Evolutionary conservation across 495 filamentous ascomycete genomes (phyloP), one percentile per base, ranked within the genome.

Genomic region (Sabuloglossum arenarium): DNA sequence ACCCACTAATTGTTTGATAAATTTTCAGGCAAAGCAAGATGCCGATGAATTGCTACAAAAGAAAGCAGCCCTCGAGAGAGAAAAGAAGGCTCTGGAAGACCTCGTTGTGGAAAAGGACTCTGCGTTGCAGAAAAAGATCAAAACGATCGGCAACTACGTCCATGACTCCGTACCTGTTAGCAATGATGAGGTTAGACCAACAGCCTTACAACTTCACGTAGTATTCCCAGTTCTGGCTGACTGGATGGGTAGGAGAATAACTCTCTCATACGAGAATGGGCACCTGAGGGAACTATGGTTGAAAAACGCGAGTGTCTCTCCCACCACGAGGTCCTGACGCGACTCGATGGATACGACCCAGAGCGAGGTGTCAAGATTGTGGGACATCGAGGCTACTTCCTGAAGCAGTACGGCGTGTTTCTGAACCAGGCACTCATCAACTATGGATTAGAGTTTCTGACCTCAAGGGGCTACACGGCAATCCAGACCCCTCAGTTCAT

Each of bases 401-500:
- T 97, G 61, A 86, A 78, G 52, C 80, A 78, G 46, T 91, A 88
- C 73, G 91, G 91, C 39, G 79, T 95, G n/a, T 93, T 94, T 69
- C 77, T 98, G 39, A 91, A 90, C 67, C 79, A 86, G 60, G 91
- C 91, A 5, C 71, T 97, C 34, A 79, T 95, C 63, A 94, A 94
- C 68, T 98, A 95, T 64, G 91, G 89, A 29, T 70, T 95, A 53
- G 84, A 94, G 65, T 96, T 94, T 66, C 77, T 97, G 19, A 76
- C 76, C 66, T 68, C 69, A 66, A 71, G 80, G 70, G 75, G 85
- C 14, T 97, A 93, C 69, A 88, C 74, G n/a, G 80, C 87, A 1
- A 83, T 91, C 55, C 87, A 94, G 65, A 86, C 90, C 11, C 91
- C 91, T 1, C 88, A 88, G 60, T 94, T 98, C 72, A 97, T 97